Evolutionary conservation across 495 filamentous ascomycete genomes (phyloP), one percentile per base, ranked within the genome.

Genomic region (Lentithecium fluviatile): DNA sequence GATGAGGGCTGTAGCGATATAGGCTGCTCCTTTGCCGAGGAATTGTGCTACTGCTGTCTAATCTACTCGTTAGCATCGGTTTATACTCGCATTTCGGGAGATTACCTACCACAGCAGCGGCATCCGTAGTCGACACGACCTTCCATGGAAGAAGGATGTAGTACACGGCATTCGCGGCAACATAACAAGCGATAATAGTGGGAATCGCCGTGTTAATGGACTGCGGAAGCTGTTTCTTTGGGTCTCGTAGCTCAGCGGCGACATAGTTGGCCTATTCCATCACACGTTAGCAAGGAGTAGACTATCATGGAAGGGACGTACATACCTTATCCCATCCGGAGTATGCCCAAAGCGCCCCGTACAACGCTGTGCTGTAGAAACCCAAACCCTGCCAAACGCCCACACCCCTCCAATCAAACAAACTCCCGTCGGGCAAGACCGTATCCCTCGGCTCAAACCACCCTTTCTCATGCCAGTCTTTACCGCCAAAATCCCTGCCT

Each of bases 251-350:
- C 60, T 85, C 82, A 3, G 78, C 78, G 0, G 81, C 76, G 58
- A 85, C 69, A 56, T 80, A 83, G 61, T 81, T 79, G 24, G 78
- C 80, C 80, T 82, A 24, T 38, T 21, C 6, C 13, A 12, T 32
- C 48, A 40, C 10, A 52, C 7, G 29, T 36, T 13, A 58, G 13
- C 29, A 20, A 4, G 13, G 26, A 13, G 26, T 2, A 7, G 10
- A 1, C 3, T 3, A 32, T 10, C 29, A 10, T 32, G 4, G 29
- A 5, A 26, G 10, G 10, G n/a, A n/a, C 43, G 6, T 43, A 56
- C 74, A 67, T 54, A 81, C 81, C 69, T 83, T 83, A 58, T 85
- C 82, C 82, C 82, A 85, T 4, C 82, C 82, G 1, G 76, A 79
- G 52, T 83, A 85, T 4, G 78, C 81, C 81, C 81, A 85, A 29